phyloP scores from a whole-genome alignment of 2,329 filamentous ascomycete species.

The Nothophoma quercina region DNA sequence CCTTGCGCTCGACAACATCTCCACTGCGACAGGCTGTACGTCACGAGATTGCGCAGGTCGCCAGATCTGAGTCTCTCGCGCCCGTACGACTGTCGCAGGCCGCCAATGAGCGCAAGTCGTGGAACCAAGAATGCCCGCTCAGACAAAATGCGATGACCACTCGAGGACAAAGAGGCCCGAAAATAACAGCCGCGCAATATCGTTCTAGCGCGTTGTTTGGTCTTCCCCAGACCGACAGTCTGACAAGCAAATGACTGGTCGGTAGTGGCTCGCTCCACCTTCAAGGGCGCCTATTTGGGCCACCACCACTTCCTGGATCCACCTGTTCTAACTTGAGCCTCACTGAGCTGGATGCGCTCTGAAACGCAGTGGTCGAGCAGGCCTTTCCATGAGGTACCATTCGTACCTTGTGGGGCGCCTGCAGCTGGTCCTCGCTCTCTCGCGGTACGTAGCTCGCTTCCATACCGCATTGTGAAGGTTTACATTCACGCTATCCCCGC shows the following conservation, averaged over 20 bases:
- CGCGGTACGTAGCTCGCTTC: slow-evolving; percentile 50
- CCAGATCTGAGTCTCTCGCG: slow-evolving; percentile 30
- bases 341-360: slow-evolving; percentile 51
- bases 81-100: slow-evolving; percentile 32
- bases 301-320: slow-evolving; percentile 42
- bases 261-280: slow-evolving; percentile 41
- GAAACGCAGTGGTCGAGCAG: slow-evolving; percentile 52
- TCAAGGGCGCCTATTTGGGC: slow-evolving; percentile 50
- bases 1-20: slow-evolving; percentile 47
- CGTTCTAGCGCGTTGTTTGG: slow-evolving; percentile 45
- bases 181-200: slow-evolving; percentile 36
- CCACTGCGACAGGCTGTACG: slow-evolving; percentile 34
- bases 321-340: slow-evolving; percentile 53
- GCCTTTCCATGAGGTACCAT: slow-evolving; percentile 48
- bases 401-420: slow-evolving; percentile 46
- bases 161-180: slow-evolving; percentile 37
- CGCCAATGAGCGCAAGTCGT: slow-evolving; percentile 47
- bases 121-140: slow-evolving; percentile 45
- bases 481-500: slow-evolving; percentile 34
- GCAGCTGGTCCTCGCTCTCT: slow-evolving; percentile 49
- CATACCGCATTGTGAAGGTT: slow-evolving; percentile 37
- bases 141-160: slow-evolving; percentile 41
- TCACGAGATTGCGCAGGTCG: slow-evolving; percentile 35
- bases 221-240: slow-evolving; percentile 45
- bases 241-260: slow-evolving; percentile 50